Conservation (phyloP, 1,139 yeast species). For the Hyphopichia wangnamkhiaoensis region DNA sequence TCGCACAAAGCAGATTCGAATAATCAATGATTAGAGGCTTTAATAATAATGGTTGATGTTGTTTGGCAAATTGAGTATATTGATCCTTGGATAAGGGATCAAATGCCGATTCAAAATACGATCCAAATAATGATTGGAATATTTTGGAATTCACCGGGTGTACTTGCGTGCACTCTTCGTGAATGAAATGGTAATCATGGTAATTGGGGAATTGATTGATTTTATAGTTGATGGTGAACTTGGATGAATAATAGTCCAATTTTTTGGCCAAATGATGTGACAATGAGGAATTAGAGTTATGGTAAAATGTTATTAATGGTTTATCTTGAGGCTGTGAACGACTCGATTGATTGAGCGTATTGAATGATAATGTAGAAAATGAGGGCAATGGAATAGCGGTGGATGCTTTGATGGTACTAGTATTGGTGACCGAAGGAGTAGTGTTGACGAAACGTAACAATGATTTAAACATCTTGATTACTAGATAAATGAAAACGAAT, state of each 20-base stretch:
- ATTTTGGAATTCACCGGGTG: slow-evolving; percentile 46
- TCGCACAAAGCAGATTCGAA: slow-evolving; percentile 53
- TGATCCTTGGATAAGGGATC: slow-evolving; percentile 18
- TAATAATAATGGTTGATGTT: slow-evolving; percentile 1
- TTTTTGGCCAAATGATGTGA: slow-evolving; percentile 7
- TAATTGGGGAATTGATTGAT: slow-evolving; percentile 26
- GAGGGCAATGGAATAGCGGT: neutral
- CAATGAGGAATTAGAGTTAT: slow-evolving; percentile 5
- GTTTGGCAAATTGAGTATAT: slow-evolving; percentile 16
- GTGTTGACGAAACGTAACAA: neutral
- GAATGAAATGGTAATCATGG: slow-evolving; percentile 35
- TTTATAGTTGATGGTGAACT: slow-evolving; percentile 27
- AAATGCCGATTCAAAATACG: slow-evolving; percentile 14
- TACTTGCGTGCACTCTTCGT: slow-evolving; percentile 38
- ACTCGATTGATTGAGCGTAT: neutral
- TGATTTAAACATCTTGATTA: neutral
- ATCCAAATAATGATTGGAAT: slow-evolving; percentile 21
- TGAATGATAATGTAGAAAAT: neutral
- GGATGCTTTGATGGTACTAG: neutral
- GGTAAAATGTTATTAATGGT: slow-evolving; percentile 6
- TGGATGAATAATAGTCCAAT: slow-evolving; percentile 7
- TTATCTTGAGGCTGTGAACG: too few relatives aligned
- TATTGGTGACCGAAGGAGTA: neutral
- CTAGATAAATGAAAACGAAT: neutral
- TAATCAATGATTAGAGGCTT: slow-evolving; percentile 59